Conservation (phyloP, 1,284 basidiomycete species). For the Singerocomus inundabilis region DNA sequence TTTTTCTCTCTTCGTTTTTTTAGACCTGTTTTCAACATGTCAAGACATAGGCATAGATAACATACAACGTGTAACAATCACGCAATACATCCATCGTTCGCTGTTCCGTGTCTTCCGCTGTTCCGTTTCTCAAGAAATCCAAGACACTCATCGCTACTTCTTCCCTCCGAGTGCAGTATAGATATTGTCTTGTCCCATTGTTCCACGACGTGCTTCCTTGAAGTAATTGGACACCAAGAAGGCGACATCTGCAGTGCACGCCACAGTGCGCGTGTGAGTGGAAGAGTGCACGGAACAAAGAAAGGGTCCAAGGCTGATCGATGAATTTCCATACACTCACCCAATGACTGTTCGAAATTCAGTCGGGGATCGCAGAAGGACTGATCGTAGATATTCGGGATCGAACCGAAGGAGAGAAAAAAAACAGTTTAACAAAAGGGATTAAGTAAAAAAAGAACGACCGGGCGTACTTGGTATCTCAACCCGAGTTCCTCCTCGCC, state of each 20-base stretch:
- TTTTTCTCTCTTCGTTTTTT: neutral
- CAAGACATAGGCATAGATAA: neutral
- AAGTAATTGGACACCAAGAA: constrained; percentile 79
- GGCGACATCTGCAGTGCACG: constrained; percentile 56
- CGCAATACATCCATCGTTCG: neutral
- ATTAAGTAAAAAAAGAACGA: no score
- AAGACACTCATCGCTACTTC: constrained; percentile 10
- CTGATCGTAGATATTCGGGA: constrained; percentile 32
- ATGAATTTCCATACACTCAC: constrained; percentile 39
- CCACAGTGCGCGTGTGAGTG: neutral
- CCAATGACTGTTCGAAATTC: constrained; percentile 81
- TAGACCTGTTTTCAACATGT: neutral
- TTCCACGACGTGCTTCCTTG: constrained; percentile 57
- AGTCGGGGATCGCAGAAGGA: constrained; percentile 81
- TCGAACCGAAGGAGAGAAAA: constrained; percentile 1
- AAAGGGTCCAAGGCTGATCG: neutral
- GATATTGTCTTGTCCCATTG: constrained; percentile 26
- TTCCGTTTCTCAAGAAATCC: neutral
- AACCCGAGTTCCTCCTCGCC: constrained; percentile 70
- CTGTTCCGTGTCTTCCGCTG: constrained; percentile 3
- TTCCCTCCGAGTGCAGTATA: constrained; percentile 32
- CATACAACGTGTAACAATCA: constrained; percentile 9
- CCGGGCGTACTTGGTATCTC: constrained; percentile 62
- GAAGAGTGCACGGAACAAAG: neutral
- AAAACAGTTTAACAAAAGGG: no score